These are phyloP conservation scores for Pleurotus cornucopiae DNA, from an alignment of 768 basidiomycete genomes.

Conservation along the genomic window DNA sequence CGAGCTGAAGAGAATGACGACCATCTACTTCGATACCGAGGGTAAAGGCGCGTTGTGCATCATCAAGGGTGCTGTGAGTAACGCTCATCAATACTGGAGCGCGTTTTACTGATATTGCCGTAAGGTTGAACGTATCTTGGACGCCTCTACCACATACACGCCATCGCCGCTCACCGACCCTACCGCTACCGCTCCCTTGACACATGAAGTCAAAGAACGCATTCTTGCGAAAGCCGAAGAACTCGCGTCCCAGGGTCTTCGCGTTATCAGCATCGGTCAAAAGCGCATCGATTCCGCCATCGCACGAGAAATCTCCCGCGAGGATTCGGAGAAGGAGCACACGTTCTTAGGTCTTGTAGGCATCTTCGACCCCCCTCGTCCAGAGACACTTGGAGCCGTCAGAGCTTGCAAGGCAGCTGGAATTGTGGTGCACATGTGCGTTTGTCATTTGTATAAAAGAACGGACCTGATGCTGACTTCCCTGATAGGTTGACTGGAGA, in stretches of 20 bases:
- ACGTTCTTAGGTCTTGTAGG: slow-evolving; percentile 50
- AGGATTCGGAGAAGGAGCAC: slow-evolving; percentile 43
- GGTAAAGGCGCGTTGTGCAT: slow-evolving; percentile 19
- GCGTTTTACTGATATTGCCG: not conserved
- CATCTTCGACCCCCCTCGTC: slow-evolving; percentile 54
- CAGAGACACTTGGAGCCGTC: slow-evolving; percentile 48
- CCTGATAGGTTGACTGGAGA: slow-evolving; percentile 48
- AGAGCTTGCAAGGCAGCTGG: slow-evolving; percentile 47
- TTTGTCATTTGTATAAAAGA: not conserved
- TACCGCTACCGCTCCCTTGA: slow-evolving; percentile 20
- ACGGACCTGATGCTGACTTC: not conserved
- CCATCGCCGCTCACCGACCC: slow-evolving; percentile 21
- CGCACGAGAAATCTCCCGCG: slow-evolving; percentile 27
- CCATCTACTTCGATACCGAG: slow-evolving; percentile 28
- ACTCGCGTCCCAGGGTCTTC: slow-evolving; percentile 34
- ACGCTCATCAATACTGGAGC: not conserved
- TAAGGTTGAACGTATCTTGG: slow-evolving; percentile 45
- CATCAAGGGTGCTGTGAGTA: slow-evolving; percentile 33
- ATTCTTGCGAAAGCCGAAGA: slow-evolving; percentile 23
- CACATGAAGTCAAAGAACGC: slow-evolving; percentile 20
- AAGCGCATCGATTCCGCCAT: slow-evolving; percentile 17
- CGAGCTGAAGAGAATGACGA: slow-evolving; percentile 47
- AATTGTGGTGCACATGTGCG: slow-evolving; percentile 42
- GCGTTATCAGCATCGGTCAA: slow-evolving; percentile 33
- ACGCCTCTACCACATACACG: slow-evolving; percentile 34